Percentiles rank a stretch among this genome's conserved stretches.
Evolutionary conservation across 108 stramenopile species (phyloP).

Genomic region (Cyclostephanos tholiformis): DNA sequence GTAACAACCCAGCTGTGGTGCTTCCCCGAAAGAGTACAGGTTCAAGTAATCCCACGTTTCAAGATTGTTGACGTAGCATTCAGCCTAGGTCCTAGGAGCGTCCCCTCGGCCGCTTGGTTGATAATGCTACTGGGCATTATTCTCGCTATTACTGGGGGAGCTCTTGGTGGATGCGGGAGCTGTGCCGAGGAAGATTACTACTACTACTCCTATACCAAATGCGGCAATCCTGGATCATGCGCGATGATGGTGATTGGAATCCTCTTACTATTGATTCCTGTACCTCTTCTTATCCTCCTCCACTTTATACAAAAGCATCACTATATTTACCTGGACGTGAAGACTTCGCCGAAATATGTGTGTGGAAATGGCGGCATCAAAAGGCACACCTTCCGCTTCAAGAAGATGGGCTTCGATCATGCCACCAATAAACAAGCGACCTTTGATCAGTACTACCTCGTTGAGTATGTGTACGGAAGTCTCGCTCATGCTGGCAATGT

Average conservation of each 20-base stretch:
- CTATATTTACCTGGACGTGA: slow-evolving; percentile 31
- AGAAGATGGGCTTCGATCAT: slow-evolving; percentile 33
- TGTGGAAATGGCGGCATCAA: background rate
- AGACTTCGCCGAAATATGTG: background rate
- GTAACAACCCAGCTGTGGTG: slow-evolving; percentile 32
- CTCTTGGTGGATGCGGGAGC: slow-evolving; percentile 14
- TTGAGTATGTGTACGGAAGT: slow-evolving; percentile 28
- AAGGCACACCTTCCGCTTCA: slow-evolving; percentile 26
- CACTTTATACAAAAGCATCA: slow-evolving; percentile 28
- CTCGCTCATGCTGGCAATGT: slow-evolving; percentile 15
- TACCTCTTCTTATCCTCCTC: slow-evolving; percentile 20
- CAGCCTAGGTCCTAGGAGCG: slow-evolving; percentile 16
- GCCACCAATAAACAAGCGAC: slow-evolving; percentile 13
- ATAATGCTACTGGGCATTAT: slow-evolving; percentile 12
- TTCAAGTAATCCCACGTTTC: slow-evolving; percentile 36
- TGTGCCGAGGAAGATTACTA: background rate
- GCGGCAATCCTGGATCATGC: slow-evolving; percentile 10
- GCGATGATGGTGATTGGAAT: slow-evolving; percentile 16
- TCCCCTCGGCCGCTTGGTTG: background rate
- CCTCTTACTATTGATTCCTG: slow-evolving; percentile 14
- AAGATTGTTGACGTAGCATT: slow-evolving; percentile 34
- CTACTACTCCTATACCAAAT: background rate
- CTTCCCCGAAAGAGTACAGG: slow-evolving; percentile 27
- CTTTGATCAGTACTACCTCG: slow-evolving; percentile 33
- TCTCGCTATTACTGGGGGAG: slow-evolving; percentile 16